Evolutionary conservation across 768 basidiomycete genomes (phyloP).

Genomic region (Asterophora parasitica): DNA sequence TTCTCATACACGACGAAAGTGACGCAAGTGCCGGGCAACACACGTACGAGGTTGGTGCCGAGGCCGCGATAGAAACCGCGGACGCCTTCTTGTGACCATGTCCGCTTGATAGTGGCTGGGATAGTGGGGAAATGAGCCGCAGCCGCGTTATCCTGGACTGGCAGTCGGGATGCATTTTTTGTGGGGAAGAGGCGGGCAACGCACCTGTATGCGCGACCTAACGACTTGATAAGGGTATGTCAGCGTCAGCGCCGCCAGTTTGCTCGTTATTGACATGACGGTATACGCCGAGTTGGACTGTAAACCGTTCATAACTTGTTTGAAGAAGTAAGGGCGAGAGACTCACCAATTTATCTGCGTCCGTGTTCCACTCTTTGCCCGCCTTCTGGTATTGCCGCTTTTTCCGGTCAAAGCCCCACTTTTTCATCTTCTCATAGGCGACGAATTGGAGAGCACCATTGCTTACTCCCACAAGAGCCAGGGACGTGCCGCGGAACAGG

Average conservation of each 20-base stretch:
- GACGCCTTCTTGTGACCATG: conserved; percentile 77
- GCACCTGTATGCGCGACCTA: conserved; percentile 86
- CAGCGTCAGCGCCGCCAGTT: conserved; percentile 71
- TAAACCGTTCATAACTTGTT: background rate
- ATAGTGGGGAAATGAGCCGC: conserved; percentile 76
- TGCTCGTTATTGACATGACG: conserved; percentile 87
- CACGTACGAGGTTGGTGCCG: conserved; percentile 89
- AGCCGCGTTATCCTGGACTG: conserved; percentile 58
- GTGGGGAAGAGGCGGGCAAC: conserved; percentile 14
- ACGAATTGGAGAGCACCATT: conserved; percentile 97
- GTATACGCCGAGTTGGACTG: conserved; percentile 92
- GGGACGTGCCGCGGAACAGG: conserved; percentile 79
- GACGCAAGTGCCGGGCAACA: conserved; percentile 95
- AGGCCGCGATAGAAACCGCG: conserved; percentile 93
- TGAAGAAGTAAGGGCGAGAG: background rate
- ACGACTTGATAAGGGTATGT: conserved; percentile 99
- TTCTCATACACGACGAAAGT: conserved; percentile 98
- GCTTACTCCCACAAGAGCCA: conserved; percentile 89
- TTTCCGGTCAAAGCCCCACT: conserved; percentile 81
- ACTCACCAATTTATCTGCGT: conserved; percentile 84
- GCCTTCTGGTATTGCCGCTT: conserved; percentile 52
- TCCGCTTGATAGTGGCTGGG: conserved; percentile 70
- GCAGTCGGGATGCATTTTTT: background rate
- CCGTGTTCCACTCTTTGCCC: conserved; percentile 61
- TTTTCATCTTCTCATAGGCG: conserved; percentile 93